These are phyloP conservation scores for Hortiboletus flavorubellus DNA, from an alignment of 768 basidiomycete genomes.

Conservation along the genomic window DNA sequence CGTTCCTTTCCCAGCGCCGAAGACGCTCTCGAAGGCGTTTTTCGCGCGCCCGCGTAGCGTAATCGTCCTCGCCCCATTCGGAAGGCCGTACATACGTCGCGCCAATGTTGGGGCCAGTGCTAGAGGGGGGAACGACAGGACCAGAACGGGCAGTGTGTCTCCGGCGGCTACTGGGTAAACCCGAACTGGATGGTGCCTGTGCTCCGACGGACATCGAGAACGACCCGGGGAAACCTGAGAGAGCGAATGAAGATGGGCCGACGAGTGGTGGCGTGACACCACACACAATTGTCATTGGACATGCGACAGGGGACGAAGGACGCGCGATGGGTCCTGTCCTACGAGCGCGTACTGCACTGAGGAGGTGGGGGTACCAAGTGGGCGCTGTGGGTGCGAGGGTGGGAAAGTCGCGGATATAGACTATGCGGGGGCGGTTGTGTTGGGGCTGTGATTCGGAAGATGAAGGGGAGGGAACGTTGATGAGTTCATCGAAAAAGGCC, in stretches of 20 bases:
- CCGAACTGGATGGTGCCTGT: slow-evolving; percentile 9
- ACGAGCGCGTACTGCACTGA: slow-evolving; percentile 73
- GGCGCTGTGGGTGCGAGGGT: slow-evolving; percentile 70
- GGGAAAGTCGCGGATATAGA: slow-evolving; percentile 82
- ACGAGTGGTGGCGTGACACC: slow-evolving; percentile 81
- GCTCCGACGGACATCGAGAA: slow-evolving; percentile 10
- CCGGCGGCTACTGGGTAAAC: neutral
- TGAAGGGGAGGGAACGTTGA: slow-evolving; percentile 52
- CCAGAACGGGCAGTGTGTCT: slow-evolving; percentile 19
- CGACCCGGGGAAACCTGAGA: slow-evolving; percentile 7
- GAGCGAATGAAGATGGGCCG: slow-evolving; percentile 35
- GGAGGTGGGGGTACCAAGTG: slow-evolving; percentile 77
- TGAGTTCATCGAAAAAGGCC: slow-evolving; percentile 71
- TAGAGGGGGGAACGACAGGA: slow-evolving; percentile 31
- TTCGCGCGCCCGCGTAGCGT: slow-evolving; percentile 65
- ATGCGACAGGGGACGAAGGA: slow-evolving; percentile 54
- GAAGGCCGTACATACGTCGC: slow-evolving; percentile 10
- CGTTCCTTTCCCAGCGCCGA: slow-evolving; percentile 67
- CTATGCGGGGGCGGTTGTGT: slow-evolving; percentile 55
- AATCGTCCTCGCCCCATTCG: slow-evolving; percentile 67
- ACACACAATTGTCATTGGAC: slow-evolving; percentile 81
- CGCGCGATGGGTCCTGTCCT: slow-evolving; percentile 62
- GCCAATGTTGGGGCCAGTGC: slow-evolving; percentile 29
- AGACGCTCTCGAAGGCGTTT: slow-evolving; percentile 68
- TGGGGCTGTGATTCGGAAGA: slow-evolving; percentile 29